These are phyloP conservation scores for Sergeia podlipaevii DNA, from an alignment of 208 protist species.

Conservation along the genomic window DNA sequence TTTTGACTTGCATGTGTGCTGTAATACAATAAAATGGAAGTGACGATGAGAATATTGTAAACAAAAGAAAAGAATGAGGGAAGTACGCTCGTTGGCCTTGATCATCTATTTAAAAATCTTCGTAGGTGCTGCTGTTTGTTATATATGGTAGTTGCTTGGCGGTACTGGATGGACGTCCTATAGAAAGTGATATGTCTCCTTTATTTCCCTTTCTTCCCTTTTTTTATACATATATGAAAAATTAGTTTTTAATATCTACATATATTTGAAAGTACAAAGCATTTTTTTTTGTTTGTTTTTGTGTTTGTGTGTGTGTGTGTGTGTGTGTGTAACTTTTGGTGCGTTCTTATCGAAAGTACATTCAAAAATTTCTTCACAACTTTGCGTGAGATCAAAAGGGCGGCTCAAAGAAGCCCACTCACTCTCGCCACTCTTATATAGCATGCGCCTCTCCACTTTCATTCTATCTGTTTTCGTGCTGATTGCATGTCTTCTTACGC, in stretches of 20 bases:
- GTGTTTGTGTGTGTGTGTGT: neutral
- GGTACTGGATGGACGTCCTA: too few species aligned
- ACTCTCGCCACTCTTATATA: neutral
- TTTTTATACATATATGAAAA: neutral
- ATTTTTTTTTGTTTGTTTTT: slow-evolving; percentile 3
- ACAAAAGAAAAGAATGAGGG: neutral
- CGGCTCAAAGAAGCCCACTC: neutral
- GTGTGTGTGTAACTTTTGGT: slow-evolving; percentile 5
- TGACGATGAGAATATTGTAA: slow-evolving; percentile 6
- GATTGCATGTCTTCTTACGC: neutral
- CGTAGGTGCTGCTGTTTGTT: neutral
- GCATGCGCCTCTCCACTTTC: neutral
- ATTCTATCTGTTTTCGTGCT: slow-evolving; percentile 1
- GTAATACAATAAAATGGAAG: too few species aligned
- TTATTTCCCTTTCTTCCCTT: neutral
- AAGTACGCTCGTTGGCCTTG: too few species aligned
- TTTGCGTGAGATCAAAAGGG: too few species aligned
- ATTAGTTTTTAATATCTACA: slow-evolving; percentile 1
- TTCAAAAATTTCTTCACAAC: neutral
- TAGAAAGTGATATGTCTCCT: too few species aligned
- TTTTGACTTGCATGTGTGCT: too few species aligned
- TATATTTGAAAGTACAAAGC: neutral
- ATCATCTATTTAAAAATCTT: too few species aligned
- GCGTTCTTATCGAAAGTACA: neutral
- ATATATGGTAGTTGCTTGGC: neutral